Conservation (phyloP, 2,329 filamentous ascomycete species). For the Acephala macrosclerotiorum region DNA sequence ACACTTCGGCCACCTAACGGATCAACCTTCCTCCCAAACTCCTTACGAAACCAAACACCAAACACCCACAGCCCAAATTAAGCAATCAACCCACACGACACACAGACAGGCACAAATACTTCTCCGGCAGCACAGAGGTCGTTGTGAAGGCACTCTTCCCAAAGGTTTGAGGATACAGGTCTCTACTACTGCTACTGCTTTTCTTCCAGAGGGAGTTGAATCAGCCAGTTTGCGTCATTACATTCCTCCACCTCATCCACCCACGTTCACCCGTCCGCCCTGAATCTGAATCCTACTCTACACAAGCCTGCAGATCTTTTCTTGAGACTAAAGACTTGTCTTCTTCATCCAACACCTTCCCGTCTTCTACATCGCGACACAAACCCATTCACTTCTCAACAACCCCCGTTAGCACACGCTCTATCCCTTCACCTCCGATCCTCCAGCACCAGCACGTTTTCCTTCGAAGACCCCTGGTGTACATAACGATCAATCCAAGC, state of each 20-base stretch:
- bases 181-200: slow-evolving; percentile 46
- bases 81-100: slow-evolving; percentile 25
- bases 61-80: slow-evolving; percentile 37
- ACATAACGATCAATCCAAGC: slow-evolving; percentile 71
- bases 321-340: slow-evolving; percentile 39
- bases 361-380: slow-evolving; percentile 41
- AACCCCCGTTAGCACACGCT: slow-evolving; percentile 45
- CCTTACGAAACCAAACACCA: slow-evolving; percentile 39
- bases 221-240: slow-evolving; percentile 41
- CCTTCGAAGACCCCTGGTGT: slow-evolving; percentile 87
- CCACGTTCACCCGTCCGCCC: slow-evolving; percentile 15
- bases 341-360: slow-evolving; percentile 46
- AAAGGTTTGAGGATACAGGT: slow-evolving; percentile 47
- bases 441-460: slow-evolving; percentile 86
- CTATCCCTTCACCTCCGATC: slow-evolving; percentile 44
- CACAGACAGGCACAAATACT: background rate
- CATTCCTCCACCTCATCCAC: slow-evolving; percentile 42
- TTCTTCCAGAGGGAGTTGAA: slow-evolving; percentile 39
- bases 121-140: background rate
- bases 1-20: background rate
- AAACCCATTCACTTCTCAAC: slow-evolving; percentile 44
- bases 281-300: slow-evolving; percentile 36
- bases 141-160: slow-evolving; percentile 33
- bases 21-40: slow-evolving; percentile 14
- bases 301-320: slow-evolving; percentile 38